Conservation (phyloP, 2,329 filamentous ascomycete genomes). For the Aspergillus bombycis region DNA sequence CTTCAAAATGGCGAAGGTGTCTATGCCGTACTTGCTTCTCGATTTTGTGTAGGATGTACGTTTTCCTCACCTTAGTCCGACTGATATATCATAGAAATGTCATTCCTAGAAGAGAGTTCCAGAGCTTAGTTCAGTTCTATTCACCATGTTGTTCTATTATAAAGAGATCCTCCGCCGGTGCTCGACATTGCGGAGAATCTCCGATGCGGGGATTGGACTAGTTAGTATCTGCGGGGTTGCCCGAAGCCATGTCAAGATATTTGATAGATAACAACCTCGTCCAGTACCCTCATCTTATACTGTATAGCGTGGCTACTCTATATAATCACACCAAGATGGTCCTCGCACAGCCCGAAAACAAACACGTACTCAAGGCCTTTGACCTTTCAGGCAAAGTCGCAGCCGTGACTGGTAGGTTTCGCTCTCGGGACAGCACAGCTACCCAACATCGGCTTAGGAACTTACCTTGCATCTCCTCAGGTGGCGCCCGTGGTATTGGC, state of each 20-base stretch:
- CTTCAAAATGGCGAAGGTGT: no score
- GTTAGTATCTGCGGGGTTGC: background rate
- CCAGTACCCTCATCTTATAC: no score
- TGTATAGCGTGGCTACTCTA: background rate
- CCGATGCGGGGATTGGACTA: conserved; percentile 9
- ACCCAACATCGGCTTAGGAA: accelerated
- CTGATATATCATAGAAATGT: no score
- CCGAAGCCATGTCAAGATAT: background rate
- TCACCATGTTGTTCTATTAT: no score
- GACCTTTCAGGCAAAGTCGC: conserved; percentile 33
- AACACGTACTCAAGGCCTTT: conserved; percentile 32
- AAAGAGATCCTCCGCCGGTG: background rate
- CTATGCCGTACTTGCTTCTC: no score
- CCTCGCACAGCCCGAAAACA: conserved; percentile 20
- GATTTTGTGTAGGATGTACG: no score
- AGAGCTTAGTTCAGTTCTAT: no score
- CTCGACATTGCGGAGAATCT: background rate
- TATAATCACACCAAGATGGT: conserved; percentile 23
- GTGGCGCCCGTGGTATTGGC: conserved; percentile 41
- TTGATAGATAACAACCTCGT: no score
- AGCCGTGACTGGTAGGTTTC: conserved; percentile 26
- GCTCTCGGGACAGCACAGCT: background rate
- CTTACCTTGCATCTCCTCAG: conserved; percentile 7
- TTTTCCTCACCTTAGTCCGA: no score
- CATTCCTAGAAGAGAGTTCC: no score